phyloP scores from a whole-genome alignment of 352 stramenopile species.

The Paralagenidium karlingii region DNA sequence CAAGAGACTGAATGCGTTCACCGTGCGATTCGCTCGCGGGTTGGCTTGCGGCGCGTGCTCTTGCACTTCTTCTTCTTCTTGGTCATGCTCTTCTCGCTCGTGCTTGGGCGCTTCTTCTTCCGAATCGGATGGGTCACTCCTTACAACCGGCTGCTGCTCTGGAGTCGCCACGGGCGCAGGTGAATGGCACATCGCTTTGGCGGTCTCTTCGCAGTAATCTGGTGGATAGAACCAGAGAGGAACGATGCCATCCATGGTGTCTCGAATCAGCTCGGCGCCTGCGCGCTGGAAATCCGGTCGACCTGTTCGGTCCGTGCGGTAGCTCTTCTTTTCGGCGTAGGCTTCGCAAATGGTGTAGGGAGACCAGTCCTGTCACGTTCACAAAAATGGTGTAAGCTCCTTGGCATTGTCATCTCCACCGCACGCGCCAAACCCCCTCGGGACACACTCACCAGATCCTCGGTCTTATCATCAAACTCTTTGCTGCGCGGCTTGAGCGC shows the following conservation, averaged over 20 bases:
- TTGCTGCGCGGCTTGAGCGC: conserved; percentile 59
- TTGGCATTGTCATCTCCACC: neutral
- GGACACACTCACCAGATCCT: conserved; percentile 42
- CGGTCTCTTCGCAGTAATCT: conserved; percentile 47
- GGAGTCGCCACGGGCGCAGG: too few relatives aligned
- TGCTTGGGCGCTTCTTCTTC: conserved; percentile 15
- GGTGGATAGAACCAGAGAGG: conserved; percentile 71
- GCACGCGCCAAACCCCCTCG: too few relatives aligned
- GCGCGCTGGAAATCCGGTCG: conserved; percentile 72
- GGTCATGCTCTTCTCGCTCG: conserved; percentile 2
- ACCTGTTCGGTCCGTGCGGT: conserved; percentile 52
- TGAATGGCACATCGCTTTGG: too few relatives aligned
- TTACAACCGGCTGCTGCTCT: too few relatives aligned
- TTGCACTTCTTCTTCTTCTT: conserved; percentile 8
- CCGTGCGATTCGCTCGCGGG: conserved; percentile 17
- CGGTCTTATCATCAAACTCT: conserved; percentile 60
- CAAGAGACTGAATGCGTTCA: conserved; percentile 73
- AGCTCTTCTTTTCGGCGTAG: conserved; percentile 60
- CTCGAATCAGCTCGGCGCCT: conserved; percentile 64
- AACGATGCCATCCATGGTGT: conserved; percentile 71
- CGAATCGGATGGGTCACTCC: conserved; percentile 20
- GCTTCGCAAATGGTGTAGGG: conserved; percentile 66
- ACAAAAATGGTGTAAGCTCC: conserved; percentile 38
- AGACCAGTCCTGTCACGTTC: conserved; percentile 66
- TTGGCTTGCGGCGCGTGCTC: neutral